A percentile compares a stretch with the other conserved stretches of the same genome.
These are phyloP conservation scores for Vitis amurensis DNA, from an alignment of 164 flowering plant genomes.

Conservation along the genomic window DNA sequence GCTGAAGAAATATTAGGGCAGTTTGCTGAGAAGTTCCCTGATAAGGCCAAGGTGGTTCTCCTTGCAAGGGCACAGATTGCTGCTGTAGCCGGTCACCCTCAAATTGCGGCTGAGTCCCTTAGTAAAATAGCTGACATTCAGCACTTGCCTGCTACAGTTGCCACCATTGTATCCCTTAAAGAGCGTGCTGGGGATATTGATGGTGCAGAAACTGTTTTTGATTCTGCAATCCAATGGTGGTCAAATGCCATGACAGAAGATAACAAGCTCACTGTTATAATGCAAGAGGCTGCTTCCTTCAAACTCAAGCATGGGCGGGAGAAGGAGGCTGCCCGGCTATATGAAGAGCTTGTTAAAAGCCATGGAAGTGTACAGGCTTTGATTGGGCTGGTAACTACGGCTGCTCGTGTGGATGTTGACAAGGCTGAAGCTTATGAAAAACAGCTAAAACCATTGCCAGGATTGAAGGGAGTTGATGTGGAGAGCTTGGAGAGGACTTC, in stretches of 20 bases:
- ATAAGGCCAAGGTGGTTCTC: constrained; percentile 51
- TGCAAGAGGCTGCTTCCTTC: constrained; percentile 88
- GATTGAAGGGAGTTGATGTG: constrained; percentile 69
- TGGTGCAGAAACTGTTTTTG: constrained; percentile 72
- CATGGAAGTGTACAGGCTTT: constrained; percentile 67
- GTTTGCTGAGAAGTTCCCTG: constrained; percentile 65
- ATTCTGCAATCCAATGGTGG: constrained; percentile 83
- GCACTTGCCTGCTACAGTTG: constrained; percentile 92
- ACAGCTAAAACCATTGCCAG: constrained; percentile 68
- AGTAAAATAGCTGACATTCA: constrained; percentile 75
- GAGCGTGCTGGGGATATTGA: constrained; percentile 83
- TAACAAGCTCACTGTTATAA: constrained; percentile 54
- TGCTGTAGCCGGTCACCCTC: constrained; percentile 78
- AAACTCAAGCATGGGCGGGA: constrained; percentile 81
- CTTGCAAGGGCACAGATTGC: constrained; percentile 91
- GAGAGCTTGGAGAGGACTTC: constrained; percentile 81
- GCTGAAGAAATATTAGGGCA: constrained; percentile 81
- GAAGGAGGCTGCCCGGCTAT: constrained; percentile 70
- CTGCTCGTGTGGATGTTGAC: constrained; percentile 69
- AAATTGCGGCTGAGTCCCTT: constrained; percentile 82
- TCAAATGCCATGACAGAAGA: constrained; percentile 80
- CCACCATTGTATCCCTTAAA: constrained; percentile 80
- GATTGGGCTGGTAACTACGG: constrained; percentile 77
- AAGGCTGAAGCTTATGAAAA: constrained; percentile 88
- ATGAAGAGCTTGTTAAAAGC: constrained; percentile 78